Base-by-base conservation (phyloP, 2,329 filamentous ascomycete genomes). In the Fusarium sp. region DNA sequence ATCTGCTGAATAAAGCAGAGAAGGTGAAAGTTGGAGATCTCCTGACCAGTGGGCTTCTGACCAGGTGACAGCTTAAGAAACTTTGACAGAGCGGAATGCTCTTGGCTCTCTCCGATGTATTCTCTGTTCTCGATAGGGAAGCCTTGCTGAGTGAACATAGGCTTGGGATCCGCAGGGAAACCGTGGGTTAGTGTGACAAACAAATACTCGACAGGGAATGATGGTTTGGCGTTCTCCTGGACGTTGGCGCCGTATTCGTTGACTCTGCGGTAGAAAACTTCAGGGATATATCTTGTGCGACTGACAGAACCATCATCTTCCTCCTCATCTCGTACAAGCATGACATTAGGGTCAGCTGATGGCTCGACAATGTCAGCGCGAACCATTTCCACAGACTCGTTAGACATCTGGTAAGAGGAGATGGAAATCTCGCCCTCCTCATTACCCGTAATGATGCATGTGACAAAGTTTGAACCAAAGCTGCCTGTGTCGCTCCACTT, bases 211-310 rank as follows among this genome's bases (percentile, higher is more conserved):
- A 98, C 95, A 0, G 96, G 96, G 80, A 99, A 99, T 48, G 93
- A 91, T 1, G 96, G 96, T 79, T 98, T 98, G 27, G 96, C 96
- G 76, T 97, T 98, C 81, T 98, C 94, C 80, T 98, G 96, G 11
- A 98, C 96, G 75, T 95, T 97, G 71, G 92, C 93, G 37, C 95
- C 95, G 78, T 99, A 97, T 80, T 99, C 95, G 81, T 99, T 99
- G 81, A 97, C 94, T 74, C 90, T 91, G 68, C 95, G 90, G 83
- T 97, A 99, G 82, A 98, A 99, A 7, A 99, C 95, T 78, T 99
- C 96, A 2, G 96, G 96, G 26, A 99, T 97, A 78, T 99, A 99
- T 75, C 95, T 89, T 27, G 92, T 91, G 60, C 90, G 90, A 79
- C 88, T 91, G 53, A 82, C 85, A 60, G 84, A 89, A 73, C 85